Evolutionary conservation across 176 grass and related monocot genomes (phyloP).

Genomic region (Poa annua): DNA sequence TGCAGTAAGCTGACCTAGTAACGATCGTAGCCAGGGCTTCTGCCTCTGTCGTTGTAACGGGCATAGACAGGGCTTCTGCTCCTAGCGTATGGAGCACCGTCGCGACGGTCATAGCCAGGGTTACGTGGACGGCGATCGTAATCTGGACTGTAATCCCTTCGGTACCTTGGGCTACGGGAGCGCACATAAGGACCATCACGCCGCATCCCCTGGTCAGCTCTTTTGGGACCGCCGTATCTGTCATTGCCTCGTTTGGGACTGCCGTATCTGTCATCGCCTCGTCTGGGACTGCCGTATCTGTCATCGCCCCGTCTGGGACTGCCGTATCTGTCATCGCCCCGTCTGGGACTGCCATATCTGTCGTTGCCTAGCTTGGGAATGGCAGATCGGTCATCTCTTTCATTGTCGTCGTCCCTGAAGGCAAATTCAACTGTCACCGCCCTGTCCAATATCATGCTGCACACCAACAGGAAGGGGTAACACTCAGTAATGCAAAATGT

Average conservation of each 20-base stretch:
- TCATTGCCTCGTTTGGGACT: slow-evolving; percentile 15
- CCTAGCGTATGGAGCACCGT: slow-evolving; percentile 37
- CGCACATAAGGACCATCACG: slow-evolving; percentile 51
- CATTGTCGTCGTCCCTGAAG: slow-evolving; percentile 76
- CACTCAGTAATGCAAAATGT: neutral
- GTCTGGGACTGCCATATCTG: slow-evolving; percentile 56
- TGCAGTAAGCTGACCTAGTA: slow-evolving; percentile 50
- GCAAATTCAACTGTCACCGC: slow-evolving; percentile 93
- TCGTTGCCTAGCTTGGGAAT: slow-evolving; percentile 63
- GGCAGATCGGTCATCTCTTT: slow-evolving; percentile 55
- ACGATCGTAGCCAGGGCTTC: slow-evolving; percentile 54
- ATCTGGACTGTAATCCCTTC: slow-evolving; percentile 64
- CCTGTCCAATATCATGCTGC: slow-evolving; percentile 86
- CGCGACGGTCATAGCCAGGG: slow-evolving; percentile 44
- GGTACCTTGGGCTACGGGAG: slow-evolving; percentile 69
- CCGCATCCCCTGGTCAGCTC: slow-evolving; percentile 44
- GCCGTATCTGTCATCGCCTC: slow-evolving; percentile 22
- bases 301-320: slow-evolving; percentile 55
- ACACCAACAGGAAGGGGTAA: slow-evolving; percentile 21
- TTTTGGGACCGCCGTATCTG: slow-evolving; percentile 5
- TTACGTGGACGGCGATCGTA: slow-evolving; percentile 58
- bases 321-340: slow-evolving; percentile 53
- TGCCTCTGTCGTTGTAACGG: slow-evolving; percentile 34
- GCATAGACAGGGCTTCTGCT: slow-evolving; percentile 68
- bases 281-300: neutral